Base-by-base conservation (phyloP, 371 early-diverging fungal species). In the Actinomortierella wolfii region DNA sequence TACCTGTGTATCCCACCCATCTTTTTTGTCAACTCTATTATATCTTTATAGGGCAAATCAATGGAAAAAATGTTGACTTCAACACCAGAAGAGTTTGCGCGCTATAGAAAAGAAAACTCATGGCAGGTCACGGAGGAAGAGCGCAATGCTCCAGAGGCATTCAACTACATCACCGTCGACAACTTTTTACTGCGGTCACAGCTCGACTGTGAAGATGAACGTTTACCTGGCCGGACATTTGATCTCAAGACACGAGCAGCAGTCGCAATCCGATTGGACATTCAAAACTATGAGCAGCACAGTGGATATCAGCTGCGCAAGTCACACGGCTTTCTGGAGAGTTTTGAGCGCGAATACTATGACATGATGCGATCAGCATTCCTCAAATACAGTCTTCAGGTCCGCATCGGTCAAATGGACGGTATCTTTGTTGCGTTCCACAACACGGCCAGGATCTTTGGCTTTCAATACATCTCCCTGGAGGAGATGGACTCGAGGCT, bases 371-470 rank as follows among this genome's bases (percentile, higher is more conserved):
- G 95, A 5, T 83, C 91, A 2, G 92, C 93, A 0, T 89, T 95
- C 62, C 68, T 96, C 40, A 96, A 95, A 71, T 95, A 93, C 82
- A 90, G 88, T 76, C 90, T 96, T 54, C 98, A 98, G 78, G 94
- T 89, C 6, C 89, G 96, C 4, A 94, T 98, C 53, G 98, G 98
- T 1, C 85, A 91, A 57, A 98, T 98, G 98, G 97, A 97, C 69
- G 98, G 98, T 5, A 88, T 97, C 23, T 83, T 98, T 65, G 95
- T 98, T 0, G 87, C 92, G 0, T 97, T 93, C 73, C 98, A 98
- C 79, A 98, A 95, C 70, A 95, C 96, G 1, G 80, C 84, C 14
- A 81, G 86, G 58, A 84, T 97, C 40, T 96, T 95, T 86, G 98
- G 98, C 23, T 98, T 98, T 77, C 94, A 98, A 77, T 98, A 97